These are phyloP conservation scores for Coemansia sp. DNA, from an alignment of 192 early-diverging fungal genomes.

Conservation along the genomic window DNA sequence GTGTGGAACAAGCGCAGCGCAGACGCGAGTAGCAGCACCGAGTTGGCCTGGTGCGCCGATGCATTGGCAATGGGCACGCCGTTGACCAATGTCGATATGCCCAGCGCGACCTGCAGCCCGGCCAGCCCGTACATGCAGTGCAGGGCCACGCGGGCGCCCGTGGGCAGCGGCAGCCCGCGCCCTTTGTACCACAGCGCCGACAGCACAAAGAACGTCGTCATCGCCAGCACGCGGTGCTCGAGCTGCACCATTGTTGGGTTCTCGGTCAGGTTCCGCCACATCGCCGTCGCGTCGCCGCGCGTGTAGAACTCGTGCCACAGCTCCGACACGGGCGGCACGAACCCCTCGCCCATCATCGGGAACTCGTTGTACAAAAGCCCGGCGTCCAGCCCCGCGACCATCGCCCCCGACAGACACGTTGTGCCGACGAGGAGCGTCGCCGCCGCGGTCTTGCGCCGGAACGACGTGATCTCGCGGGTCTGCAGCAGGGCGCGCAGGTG, in stretches of 20 bases:
- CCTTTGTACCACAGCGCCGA: conserved; percentile 74
- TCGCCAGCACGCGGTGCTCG: conserved; percentile 88
- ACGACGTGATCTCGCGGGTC: conserved; percentile 61
- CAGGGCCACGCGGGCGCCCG: conserved; percentile 61
- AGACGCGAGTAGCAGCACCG: conserved; percentile 78
- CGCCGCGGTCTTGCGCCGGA: conserved; percentile 35
- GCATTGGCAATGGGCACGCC: conserved; percentile 92
- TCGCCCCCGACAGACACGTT: conserved; percentile 88
- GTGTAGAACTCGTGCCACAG: conserved; percentile 53
- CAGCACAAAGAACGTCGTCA: conserved; percentile 72
- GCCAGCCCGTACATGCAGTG: conserved; percentile 76
- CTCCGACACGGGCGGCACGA: conserved; percentile 74
- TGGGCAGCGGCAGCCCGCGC: conserved; percentile 69
- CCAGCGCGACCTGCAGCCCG: conserved; percentile 76
- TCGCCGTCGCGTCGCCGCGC: conserved; percentile 21
- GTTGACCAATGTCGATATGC: conserved; percentile 90
- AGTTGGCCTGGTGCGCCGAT: conserved; percentile 93
- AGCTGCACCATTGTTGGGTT: conserved; percentile 96
- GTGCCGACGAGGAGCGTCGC: conserved; percentile 66
- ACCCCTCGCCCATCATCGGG: conserved; percentile 85
- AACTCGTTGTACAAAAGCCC: conserved; percentile 98
- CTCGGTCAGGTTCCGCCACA: conserved; percentile 90
- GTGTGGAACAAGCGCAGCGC: conserved; percentile 51
- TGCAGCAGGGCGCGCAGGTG: conserved; percentile 60
- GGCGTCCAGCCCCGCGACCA: conserved; percentile 96